These are phyloP conservation scores for Leishmania arabica DNA, from an alignment of 208 protist species.

Conservation along the genomic window DNA sequence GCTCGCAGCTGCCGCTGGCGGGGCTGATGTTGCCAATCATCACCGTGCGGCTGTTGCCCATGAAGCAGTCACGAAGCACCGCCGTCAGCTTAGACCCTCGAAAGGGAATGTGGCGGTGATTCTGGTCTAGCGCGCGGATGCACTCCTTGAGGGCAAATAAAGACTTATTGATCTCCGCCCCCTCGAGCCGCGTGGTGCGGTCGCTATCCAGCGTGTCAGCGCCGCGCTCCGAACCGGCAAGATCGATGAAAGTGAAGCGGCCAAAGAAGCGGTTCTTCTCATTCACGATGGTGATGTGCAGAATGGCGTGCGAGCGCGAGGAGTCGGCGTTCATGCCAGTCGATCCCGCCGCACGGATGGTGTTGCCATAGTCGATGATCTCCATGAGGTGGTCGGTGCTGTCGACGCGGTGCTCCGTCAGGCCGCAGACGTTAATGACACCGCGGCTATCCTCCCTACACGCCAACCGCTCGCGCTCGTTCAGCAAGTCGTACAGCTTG, in stretches of 20 bases:
- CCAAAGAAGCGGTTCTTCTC: constrained; percentile 94
- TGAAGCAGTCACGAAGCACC: constrained; percentile 89
- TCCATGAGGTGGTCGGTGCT: constrained; percentile 68
- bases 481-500: constrained; percentile 83
- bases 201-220: constrained; percentile 73
- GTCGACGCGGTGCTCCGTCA: constrained; percentile 76
- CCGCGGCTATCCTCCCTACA: constrained; percentile 95
- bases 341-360: constrained; percentile 80
- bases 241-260: constrained; percentile 89
- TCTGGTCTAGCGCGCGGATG: constrained; percentile 83
- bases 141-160: constrained; percentile 90
- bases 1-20: constrained; percentile 77
- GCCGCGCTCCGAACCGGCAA: constrained; percentile 93
- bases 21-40: constrained; percentile 95
- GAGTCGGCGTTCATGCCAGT: constrained; percentile 96
- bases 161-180: constrained; percentile 92
- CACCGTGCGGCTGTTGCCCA: constrained; percentile 93
- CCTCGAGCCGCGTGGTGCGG: constrained; percentile 85
- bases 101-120: constrained; percentile 91
- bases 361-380: constrained; percentile 91
- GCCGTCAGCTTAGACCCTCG: constrained; percentile 94
- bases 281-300: constrained; percentile 79
- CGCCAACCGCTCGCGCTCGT: constrained; percentile 73
- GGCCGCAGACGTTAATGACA: constrained; percentile 77
- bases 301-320: constrained; percentile 96